Percentiles rank a stretch among this genome's conserved stretches.
phyloP scores from a whole-genome alignment of 164 flowering plant genomes.

The Vitis cinerea region DNA sequence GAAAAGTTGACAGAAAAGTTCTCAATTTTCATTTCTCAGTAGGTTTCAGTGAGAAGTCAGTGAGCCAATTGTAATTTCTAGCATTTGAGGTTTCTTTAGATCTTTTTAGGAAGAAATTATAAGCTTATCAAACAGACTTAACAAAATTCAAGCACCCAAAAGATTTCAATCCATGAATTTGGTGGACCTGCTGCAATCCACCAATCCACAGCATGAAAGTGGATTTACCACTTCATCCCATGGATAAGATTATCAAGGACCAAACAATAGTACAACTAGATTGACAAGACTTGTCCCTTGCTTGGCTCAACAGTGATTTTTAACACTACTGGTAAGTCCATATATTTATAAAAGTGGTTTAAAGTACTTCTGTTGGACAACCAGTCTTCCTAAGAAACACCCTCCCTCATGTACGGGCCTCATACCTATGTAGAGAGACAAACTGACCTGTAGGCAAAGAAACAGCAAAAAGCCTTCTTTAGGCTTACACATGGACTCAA shows the following conservation, averaged over 20 bases:
- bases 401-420: no score
- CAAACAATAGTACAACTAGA: not conserved
- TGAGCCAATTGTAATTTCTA: not conserved
- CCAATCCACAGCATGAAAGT: not conserved
- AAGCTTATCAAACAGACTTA: not conserved
- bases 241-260: not conserved
- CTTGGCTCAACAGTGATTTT: not conserved
- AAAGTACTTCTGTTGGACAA: no score
- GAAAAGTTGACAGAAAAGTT: not conserved
- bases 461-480: no score
- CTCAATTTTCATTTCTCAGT: not conserved
- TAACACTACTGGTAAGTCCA: not conserved
- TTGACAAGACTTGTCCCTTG: not conserved
- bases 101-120: not conserved
- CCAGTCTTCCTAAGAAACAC: no score
- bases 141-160: not conserved
- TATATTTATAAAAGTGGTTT: not conserved
- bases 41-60: not conserved
- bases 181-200: not conserved
- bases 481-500: no score
- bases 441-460: no score
- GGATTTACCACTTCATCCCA: not conserved
- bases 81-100: no score
- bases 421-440: no score
- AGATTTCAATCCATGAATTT: not conserved